phyloP scores from a whole-genome alignment of 1,284 basidiomycete genomes.

The Trametes pubescens region DNA sequence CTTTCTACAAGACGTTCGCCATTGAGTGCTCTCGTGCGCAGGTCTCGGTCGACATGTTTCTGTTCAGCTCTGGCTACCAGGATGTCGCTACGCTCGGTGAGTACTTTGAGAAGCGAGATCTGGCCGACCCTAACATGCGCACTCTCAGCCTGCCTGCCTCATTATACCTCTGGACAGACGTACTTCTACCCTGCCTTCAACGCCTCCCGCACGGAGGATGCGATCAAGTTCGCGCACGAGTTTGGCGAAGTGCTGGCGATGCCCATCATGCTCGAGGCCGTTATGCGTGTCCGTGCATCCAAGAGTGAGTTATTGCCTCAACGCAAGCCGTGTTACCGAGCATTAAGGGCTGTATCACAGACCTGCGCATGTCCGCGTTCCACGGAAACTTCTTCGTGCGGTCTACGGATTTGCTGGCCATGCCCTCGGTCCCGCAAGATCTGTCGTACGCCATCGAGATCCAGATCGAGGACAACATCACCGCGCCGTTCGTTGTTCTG shows the following conservation, averaged over 20 bases:
- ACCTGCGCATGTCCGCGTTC: conserved; percentile 96
- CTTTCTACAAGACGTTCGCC: conserved; percentile 99
- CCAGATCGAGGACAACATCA: conserved; percentile 96
- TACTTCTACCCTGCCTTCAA: conserved; percentile 99
- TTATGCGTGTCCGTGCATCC: conserved; percentile 96
- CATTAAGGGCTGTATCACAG: conserved; percentile 46
- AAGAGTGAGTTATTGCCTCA: conserved; percentile 60
- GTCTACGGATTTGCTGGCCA: conserved; percentile 95
- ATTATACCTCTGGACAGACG: conserved; percentile 98
- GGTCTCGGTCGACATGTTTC: conserved; percentile 99
- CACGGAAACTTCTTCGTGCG: conserved; percentile 99
- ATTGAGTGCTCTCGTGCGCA: conserved; percentile 98
- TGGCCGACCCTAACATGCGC: conserved; percentile 15
- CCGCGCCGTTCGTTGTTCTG: conserved; percentile 92
- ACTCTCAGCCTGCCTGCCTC: conserved; percentile 83
- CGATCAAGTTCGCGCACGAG: conserved; percentile 97
- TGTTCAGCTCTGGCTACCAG: conserved; percentile 93
- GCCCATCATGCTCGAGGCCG: conserved; percentile 96
- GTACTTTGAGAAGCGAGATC: neutral
- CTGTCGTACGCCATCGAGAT: conserved; percentile 98
- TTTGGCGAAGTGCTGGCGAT: conserved; percentile 93
- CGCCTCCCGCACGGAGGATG: conserved; percentile 92
- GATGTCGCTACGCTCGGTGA: conserved; percentile 93
- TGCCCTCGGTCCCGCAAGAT: conserved; percentile 96
- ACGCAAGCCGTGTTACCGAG: neutral